Evolutionary conservation across 768 basidiomycete genomes (phyloP), one percentile per base, ranked within the genome.

Genomic region (Auriscalpium microsporum): DNA sequence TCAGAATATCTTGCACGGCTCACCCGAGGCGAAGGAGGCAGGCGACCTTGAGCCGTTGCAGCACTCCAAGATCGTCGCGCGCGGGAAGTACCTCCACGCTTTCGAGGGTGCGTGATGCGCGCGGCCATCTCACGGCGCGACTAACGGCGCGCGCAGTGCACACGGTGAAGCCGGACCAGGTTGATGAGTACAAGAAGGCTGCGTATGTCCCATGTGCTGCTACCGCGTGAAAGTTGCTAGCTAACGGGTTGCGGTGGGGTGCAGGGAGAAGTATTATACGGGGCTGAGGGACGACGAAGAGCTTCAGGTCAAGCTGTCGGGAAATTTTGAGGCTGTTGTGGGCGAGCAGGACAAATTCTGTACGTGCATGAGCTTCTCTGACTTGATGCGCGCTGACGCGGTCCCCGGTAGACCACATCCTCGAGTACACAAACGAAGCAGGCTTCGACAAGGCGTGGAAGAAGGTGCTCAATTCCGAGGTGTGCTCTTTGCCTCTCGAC

Each of bases 351-450:
- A 97, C 64, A 84, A 81, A 2, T 95, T 92, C 67, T 75, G 83
- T 82, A 49, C 57, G 76, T 61, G 6, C 40, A 17, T 42, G 40
- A 13, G 3, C 14, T 42, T 5, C 6, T 19, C n/a, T 36, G 11
- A 5, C 44, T 49, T 17, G 17, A 11, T 52, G 37, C 8, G 34
- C 55, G 37, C 53, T 54, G 51, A 59, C 2, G 42, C 33, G 52
- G 36, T 34, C 44, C 35, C 19, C 28, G 28, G 7, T 52, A 80
- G 78, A 77, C 23, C 83, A 84, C 61, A 91, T 95, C 61, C 75
- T 96, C 33, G 95, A 97, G 71, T 95, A 95, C 67, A 92, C 96
- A 72, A 94, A 94, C 58, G 90, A 93, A 69, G 82, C 78, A 35
- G 94, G 94, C 10, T 91, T 83, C 60, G 95, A 97, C 72, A 83